These are phyloP conservation scores for Colletotrichum graminicola DNA, from an alignment of 2,329 filamentous ascomycete genomes.

Conservation along the genomic window DNA sequence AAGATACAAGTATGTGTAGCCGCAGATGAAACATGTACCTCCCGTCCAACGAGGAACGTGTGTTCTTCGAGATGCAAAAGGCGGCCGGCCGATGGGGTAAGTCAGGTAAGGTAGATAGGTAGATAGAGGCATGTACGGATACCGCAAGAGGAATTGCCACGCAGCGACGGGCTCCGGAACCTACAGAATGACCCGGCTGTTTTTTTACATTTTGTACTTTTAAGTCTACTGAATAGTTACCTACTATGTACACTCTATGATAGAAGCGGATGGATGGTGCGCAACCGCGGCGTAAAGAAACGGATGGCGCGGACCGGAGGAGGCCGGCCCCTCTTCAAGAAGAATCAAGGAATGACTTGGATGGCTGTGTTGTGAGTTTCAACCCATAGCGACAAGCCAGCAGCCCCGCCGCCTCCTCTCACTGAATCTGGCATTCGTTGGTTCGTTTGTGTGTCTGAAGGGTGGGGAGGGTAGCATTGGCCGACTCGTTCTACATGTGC, in stretches of 20 bases:
- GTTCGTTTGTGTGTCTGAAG: conserved; percentile 19
- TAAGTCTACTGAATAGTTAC: too few relatives aligned
- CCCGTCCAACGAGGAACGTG: conserved; percentile 11
- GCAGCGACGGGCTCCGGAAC: not conserved
- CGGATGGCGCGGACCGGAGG: not conserved
- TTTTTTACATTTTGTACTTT: not conserved
- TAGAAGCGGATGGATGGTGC: not conserved
- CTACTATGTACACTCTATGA: too few relatives aligned
- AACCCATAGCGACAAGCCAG: not conserved
- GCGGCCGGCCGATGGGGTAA: not conserved
- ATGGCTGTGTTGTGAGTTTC: not conserved
- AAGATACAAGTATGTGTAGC: not conserved
- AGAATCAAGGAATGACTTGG: not conserved
- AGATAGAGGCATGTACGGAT: not conserved
- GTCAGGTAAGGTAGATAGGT: not conserved
- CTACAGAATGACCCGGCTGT: not conserved
- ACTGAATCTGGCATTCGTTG: conserved; percentile 19
- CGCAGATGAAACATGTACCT: conserved; percentile 18
- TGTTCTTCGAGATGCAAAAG: not conserved
- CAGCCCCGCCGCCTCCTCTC: not conserved
- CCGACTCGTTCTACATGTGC: not conserved
- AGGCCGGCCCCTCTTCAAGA: not conserved
- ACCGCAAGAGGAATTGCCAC: not conserved
- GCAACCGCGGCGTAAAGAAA: not conserved
- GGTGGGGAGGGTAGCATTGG: conserved; percentile 29